A percentile compares a stretch with the other conserved stretches of the same genome.
These are phyloP conservation scores for Phialophora chinensis DNA, from an alignment of 2,329 filamentous ascomycete species.

Conservation along the genomic window DNA sequence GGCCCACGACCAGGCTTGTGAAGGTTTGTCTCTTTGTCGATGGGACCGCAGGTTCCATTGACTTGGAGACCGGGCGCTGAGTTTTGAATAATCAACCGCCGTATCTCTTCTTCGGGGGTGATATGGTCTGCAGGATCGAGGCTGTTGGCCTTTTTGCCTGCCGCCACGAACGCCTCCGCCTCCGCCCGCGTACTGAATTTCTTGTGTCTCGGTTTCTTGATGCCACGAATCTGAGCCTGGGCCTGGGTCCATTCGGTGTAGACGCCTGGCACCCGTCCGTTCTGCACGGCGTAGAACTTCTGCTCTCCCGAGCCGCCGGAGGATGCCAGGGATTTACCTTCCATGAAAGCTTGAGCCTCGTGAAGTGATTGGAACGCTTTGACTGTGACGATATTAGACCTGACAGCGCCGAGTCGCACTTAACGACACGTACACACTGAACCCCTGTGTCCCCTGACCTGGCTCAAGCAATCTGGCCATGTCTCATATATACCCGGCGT, in stretches of 20 bases:
- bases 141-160: constrained; percentile 41
- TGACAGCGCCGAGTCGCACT: constrained; percentile 7
- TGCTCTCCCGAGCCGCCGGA: constrained; percentile 45
- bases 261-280: constrained; percentile 64
- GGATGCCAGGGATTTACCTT: constrained; percentile 59
- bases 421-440: constrained; percentile 66
- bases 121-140: constrained; percentile 19
- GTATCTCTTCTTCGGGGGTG: constrained; percentile 38
- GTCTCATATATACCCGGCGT: constrained; percentile 67
- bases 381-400: constrained; percentile 57
- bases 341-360: constrained; percentile 80
- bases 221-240: constrained; percentile 73
- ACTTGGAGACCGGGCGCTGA: constrained; percentile 48
- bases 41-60: constrained; percentile 45
- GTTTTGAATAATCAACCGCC: constrained; percentile 39
- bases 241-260: constrained; percentile 73
- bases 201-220: constrained; percentile 71
- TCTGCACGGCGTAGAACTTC: constrained; percentile 65
- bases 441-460: constrained; percentile 68
- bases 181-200: constrained; percentile 72
- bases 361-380: constrained; percentile 76
- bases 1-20: constrained; percentile 62
- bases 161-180: constrained; percentile 76
- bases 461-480: constrained; percentile 67
- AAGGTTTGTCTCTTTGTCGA: constrained; percentile 51